Conservation (phyloP, 768 basidiomycete genomes). For the Lactarius pseudohatsudake region DNA sequence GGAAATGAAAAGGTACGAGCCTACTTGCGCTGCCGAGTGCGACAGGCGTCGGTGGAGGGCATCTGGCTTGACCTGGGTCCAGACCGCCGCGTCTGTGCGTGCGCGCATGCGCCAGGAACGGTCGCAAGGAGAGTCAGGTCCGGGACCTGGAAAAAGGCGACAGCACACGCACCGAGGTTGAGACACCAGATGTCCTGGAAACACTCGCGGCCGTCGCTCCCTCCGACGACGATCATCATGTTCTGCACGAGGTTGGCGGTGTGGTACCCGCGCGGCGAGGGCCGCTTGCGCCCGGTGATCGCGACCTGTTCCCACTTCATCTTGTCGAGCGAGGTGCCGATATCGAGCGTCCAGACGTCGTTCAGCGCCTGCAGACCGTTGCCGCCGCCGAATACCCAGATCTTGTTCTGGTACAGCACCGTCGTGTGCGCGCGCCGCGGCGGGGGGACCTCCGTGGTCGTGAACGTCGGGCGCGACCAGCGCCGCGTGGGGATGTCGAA, state of each 20-base stretch:
- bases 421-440: constrained; percentile 88
- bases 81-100: constrained; percentile 34
- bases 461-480: constrained; percentile 54
- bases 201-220: constrained; percentile 86
- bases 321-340: constrained; percentile 42
- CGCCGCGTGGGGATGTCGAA: constrained; percentile 74
- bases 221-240: constrained; percentile 86
- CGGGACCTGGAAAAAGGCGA: neutral
- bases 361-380: constrained; percentile 88
- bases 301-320: constrained; percentile 61
- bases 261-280: constrained; percentile 80
- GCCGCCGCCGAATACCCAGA: constrained; percentile 93
- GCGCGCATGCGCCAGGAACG: neutral
- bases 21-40: constrained; percentile 87
- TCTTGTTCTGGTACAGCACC: constrained; percentile 64
- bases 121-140: neutral
- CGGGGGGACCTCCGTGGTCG: constrained; percentile 32
- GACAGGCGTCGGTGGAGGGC: constrained; percentile 63
- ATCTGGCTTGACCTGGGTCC: constrained; percentile 45
- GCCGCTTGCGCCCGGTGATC: constrained; percentile 52
- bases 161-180: constrained; percentile 69
- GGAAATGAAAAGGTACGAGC: constrained; percentile 85
- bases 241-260: constrained; percentile 84
- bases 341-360: constrained; percentile 87
- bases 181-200: constrained; percentile 89